Percentiles rank a stretch among this genome's conserved stretches.
Evolutionary conservation across 108 stramenopile genomes (phyloP).

Genomic region (Pseudonitzschia multiseries): DNA sequence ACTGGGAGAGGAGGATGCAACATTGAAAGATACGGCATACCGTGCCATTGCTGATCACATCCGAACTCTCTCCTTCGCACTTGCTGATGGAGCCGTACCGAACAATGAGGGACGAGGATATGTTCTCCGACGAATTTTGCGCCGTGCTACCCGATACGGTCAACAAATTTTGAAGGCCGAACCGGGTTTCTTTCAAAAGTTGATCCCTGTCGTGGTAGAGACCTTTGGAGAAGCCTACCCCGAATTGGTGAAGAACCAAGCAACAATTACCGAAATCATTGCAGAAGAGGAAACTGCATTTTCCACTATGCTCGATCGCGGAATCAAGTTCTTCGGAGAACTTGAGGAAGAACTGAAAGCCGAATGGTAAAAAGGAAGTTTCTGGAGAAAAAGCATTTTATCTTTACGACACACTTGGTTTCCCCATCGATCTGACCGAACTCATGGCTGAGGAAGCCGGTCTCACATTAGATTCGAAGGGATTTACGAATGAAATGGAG

Average conservation of each 20-base stretch:
- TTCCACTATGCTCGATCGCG: conserved; percentile 90
- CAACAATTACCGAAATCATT: conserved; percentile 82
- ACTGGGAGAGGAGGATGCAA: conserved; percentile 82
- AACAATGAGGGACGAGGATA: conserved; percentile 97
- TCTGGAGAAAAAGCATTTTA: conserved; percentile 92
- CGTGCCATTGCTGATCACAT: conserved; percentile 98
- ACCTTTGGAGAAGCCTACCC: conserved; percentile 94
- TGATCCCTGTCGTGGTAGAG: conserved; percentile 89
- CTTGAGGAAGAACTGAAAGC: conserved; percentile 64
- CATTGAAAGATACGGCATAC: conserved; percentile 94
- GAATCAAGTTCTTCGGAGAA: conserved; percentile 91
- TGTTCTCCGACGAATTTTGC: conserved; percentile 91
- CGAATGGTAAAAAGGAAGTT: conserved; percentile 47
- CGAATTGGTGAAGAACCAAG: conserved; percentile 81
- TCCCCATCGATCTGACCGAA: conserved; percentile 96
- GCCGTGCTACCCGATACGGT: conserved; percentile 97
- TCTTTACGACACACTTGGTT: conserved; percentile 96
- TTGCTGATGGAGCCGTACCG: conserved; percentile 96
- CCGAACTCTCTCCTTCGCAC: conserved; percentile 91
- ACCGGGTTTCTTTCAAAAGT: conserved; percentile 88
- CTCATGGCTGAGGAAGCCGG: conserved; percentile 97
- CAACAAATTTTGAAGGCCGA: conserved; percentile 91
- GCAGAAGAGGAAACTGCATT: conserved; percentile 93
- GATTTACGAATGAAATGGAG: conserved; percentile 88
- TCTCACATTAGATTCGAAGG: conserved; percentile 82